phyloP scores from a whole-genome alignment of 2,329 filamentous ascomycete species.

The Hypoxylon sp. region DNA sequence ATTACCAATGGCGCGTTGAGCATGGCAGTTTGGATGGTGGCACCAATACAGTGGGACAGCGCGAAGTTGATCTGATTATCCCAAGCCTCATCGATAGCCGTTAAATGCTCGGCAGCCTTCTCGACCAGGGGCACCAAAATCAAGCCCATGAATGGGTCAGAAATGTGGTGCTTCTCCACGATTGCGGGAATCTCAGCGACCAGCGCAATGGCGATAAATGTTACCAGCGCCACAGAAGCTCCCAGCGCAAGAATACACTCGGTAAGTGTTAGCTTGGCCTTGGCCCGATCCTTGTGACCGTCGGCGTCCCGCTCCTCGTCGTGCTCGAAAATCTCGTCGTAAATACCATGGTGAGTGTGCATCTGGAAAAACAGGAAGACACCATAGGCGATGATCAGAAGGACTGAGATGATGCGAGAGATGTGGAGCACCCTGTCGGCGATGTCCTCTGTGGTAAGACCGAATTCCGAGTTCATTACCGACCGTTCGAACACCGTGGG shows the following conservation, averaged over 20 bases:
- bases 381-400: conserved; percentile 78
- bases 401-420: conserved; percentile 78
- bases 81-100: conserved; percentile 87
- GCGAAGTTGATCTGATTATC: conserved; percentile 89
- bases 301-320: conserved; percentile 80
- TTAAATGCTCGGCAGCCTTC: conserved; percentile 88
- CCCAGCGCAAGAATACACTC: conserved; percentile 78
- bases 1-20: conserved; percentile 89
- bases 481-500: conserved; percentile 71
- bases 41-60: conserved; percentile 86
- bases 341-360: conserved; percentile 82
- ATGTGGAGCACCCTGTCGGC: conserved; percentile 71
- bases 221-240: conserved; percentile 77
- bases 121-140: conserved; percentile 87
- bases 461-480: conserved; percentile 53
- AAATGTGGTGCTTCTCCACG: conserved; percentile 62
- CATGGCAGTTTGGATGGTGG: conserved; percentile 90
- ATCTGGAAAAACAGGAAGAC: conserved; percentile 81
- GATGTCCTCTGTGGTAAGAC: conserved; percentile 59
- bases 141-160: conserved; percentile 73
- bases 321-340: conserved; percentile 78
- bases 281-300: conserved; percentile 69
- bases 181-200: conserved; percentile 79
- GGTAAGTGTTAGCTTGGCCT: conserved; percentile 80
- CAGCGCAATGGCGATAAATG: conserved; percentile 80